Evolutionary conservation across 176 grass and related monocot genomes (phyloP), one percentile per base, ranked within the genome.

Genomic region (Rhynchospora breviuscula): DNA sequence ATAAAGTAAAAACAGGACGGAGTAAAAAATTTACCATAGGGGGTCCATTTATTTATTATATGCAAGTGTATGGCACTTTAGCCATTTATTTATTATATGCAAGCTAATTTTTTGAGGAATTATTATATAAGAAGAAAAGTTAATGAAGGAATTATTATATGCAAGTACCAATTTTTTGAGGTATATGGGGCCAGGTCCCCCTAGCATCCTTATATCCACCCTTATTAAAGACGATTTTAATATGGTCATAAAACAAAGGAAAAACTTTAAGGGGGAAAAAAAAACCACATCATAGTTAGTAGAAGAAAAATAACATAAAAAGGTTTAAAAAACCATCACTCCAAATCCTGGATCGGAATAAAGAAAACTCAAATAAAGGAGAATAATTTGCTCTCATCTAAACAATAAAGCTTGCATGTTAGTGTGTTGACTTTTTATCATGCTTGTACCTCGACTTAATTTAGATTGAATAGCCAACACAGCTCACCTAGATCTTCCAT

Each of bases 371-470:
- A 29, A 77, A 77, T 9, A 56, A 77, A 77, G 12, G 49, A 29
- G 1, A 53, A 33, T 21, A n/a, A 21, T 29, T 77, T 76, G 18
- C 47, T 15, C 4, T 69, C 2, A 15, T 5, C 33, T 69, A 45
- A 35, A 67, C 65, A 40, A 26, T 62, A 44, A 26, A 75, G 47
- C 13, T 56, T 77, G 49, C 73, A 77, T 33, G 73, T 54, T 77
- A 77, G 22, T 77, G 44, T 71, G 73, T 77, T 77, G 73, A 77
- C 73, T 77, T 77, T 4, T 76, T 19, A 54, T 77, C 49, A 77
- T 77, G 73, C 73, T 54, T 13, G 7, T 33, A 56, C 22, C 49
- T 56, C 54, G 73, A 29, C 73, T 31, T 29, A 12, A 31, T 23
- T 73, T 35, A 51, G 45, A 22, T 52, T 29, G 25, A 76, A 76